Evolutionary conservation across 345 rosid species (phyloP), one percentile per base, ranked within the genome.

Genomic region (Citrus cavaleriei): DNA sequence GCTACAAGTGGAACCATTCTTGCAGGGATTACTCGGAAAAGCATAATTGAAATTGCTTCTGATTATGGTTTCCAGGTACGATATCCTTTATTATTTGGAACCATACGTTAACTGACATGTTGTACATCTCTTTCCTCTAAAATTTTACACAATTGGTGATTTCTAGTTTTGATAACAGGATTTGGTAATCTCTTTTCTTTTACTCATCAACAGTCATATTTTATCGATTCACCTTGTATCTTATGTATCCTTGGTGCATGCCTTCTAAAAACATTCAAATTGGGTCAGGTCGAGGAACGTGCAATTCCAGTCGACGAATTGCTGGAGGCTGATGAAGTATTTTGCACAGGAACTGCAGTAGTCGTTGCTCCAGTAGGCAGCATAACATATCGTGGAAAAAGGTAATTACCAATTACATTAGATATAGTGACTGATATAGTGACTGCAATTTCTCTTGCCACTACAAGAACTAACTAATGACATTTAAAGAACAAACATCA

Each of bases 41-140:
- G 97, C 79, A 63, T 95, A 64, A 84, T 93, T 16, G 96, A 93
- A 51, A 88, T 95, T 12, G 89, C 95, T 62, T 68, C 84, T 40
- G 95, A 93, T 83, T 85, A 79, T 38, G 97, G 94, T 67, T 95
- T 88, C 79, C 84, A 88, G 90, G 97, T 93, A 86, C 86, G 93
- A 93, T 60, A 5, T 54, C 58, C 21, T 54, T 54, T 18, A 18
- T 18, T 54, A 16, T 18, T 16, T 54, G 22, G 22, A 54, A 54
- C 22, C 58, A 54, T 54, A 19, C 58, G 22, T 18, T 46, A 12
- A 42, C 13, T 42, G 51, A 42, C 51, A 1, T 42, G 51, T 12
- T 12, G 51, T 3, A 42, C 16, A 42, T 10, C 51, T 12, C 1
- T 42, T 14, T 12, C 51, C 4, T 42, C 51, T 42, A 3, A 10